Evolutionary conservation across 768 basidiomycete species (phyloP).

Genomic region (Boletus sensibilis): DNA sequence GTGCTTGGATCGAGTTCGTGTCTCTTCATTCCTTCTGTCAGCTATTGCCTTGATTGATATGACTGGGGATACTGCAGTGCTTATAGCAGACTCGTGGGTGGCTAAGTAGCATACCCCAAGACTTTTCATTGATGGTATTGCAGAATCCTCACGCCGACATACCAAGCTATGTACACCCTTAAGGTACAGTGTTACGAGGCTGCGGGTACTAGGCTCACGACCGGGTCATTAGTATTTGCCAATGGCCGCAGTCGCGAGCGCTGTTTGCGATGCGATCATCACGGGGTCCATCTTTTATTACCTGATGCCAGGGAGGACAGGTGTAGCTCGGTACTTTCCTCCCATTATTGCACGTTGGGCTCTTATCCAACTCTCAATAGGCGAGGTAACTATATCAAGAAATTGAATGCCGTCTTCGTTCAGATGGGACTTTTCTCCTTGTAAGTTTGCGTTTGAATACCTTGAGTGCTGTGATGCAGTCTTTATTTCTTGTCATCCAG

Average conservation of each 20-base stretch:
- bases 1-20: constrained; percentile 18
- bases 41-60: background rate
- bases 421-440: constrained; percentile 22
- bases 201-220: background rate
- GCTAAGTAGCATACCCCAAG: too few species aligned
- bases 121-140: background rate
- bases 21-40: background rate
- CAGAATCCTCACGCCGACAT: constrained; percentile 14
- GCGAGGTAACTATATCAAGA: constrained; percentile 12
- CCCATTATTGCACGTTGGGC: too few species aligned
- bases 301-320: constrained; percentile 13
- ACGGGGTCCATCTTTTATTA: constrained; percentile 16
- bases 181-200: constrained; percentile 2
- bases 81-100: constrained; percentile 7
- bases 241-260: constrained; percentile 12
- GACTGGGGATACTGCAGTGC: background rate
- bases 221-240: constrained; percentile 3
- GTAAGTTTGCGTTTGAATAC: constrained; percentile 4
- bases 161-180: background rate
- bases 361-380: background rate
- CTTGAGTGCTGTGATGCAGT: background rate
- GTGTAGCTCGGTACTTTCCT: constrained; percentile 8
- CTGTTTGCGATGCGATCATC: constrained; percentile 23
- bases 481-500: background rate
- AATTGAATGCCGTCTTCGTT: constrained; percentile 13